A percentile compares a stretch with the other conserved stretches of the same genome.
Conservation (phyloP, 2,329 filamentous ascomycete species). For the Aspergillus pseudonomiae region DNA sequence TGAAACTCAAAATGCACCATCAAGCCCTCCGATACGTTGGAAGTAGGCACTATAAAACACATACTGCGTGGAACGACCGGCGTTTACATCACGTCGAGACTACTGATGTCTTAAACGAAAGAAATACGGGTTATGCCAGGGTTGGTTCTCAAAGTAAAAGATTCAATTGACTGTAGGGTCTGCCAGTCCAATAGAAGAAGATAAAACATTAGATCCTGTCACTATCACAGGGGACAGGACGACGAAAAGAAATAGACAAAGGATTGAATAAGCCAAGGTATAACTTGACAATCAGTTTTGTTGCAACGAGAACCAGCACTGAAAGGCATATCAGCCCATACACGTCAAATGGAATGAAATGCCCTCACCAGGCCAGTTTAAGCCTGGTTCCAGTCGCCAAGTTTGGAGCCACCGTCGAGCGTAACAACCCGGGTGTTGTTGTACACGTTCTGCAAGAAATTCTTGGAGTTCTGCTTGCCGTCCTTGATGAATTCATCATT, state of each 20-base stretch:
- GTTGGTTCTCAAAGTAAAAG: neutral
- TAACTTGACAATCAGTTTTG: neutral
- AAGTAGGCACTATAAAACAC: too few species aligned
- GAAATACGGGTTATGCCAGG: neutral
- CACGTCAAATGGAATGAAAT: neutral
- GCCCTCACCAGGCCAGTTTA: neutral
- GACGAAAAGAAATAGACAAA: neutral
- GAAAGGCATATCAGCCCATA: neutral
- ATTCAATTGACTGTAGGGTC: neutral
- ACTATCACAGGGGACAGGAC: neutral
- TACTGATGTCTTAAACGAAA: neutral
- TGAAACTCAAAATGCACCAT: too few species aligned
- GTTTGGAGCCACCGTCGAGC: neutral
- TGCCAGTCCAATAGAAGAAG: neutral
- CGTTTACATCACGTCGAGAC: neutral
- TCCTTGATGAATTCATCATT: constrained; percentile 11
- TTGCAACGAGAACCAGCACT: neutral
- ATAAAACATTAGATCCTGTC: neutral
- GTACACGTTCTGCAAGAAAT: neutral
- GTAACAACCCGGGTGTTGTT: neutral
- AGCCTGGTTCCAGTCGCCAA: neutral
- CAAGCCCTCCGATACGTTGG: too few species aligned
- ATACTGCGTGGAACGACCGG: too few species aligned
- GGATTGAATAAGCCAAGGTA: neutral
- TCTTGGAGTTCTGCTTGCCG: constrained; percentile 2